Base-by-base conservation (phyloP, 129 eudicot species). In the Flaveria linearis region DNA sequence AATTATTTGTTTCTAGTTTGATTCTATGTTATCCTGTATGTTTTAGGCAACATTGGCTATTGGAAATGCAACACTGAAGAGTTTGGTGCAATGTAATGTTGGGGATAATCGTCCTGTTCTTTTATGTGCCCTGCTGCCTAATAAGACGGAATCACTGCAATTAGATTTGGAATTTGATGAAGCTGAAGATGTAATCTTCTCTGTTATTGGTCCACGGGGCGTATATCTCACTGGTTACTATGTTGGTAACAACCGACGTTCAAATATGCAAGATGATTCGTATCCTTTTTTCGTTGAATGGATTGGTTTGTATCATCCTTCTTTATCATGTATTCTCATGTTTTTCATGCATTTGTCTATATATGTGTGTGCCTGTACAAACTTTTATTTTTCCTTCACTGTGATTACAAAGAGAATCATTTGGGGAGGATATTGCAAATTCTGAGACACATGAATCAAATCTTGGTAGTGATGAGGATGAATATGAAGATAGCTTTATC, bases 81-180 rank as follows among this genome's bases (percentile, higher is more conserved):
- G 87, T 74, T 65, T 87, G 30, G 93, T 94, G 15, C 98, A 94
- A 69, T 94, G 98, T 78, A 88, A 88, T 73, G 87, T 91, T 50
- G 98, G 98, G 39, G 84, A 86, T 25, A 93, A 84, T 75, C 85
- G 84, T 51, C 97, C 98, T 15, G 93, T 93, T 76, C 77, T 93
- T 64, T 80, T 93, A 61, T 93, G 98, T 76, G 89, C 82, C 3
- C 85, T 94, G 68, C 50, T 93, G 78, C 98, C 97, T 6, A 79
- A 87, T 53, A 81, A 76, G 78, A 71, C 81, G 0, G 98, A 93
- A 75, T 93, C 97, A 0, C 72, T 87, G 84, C 91, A 88, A 68
- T 78, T 93, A 73, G 96, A 91, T 75, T 86, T 93, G 87, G 98
- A 91, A 73, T 93, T 93, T 82, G 96, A 87, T 64, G 97, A 93